Base-by-base conservation (phyloP, 805 yeast genomes). In the Schizosaccharomyces octosporus region DNA sequence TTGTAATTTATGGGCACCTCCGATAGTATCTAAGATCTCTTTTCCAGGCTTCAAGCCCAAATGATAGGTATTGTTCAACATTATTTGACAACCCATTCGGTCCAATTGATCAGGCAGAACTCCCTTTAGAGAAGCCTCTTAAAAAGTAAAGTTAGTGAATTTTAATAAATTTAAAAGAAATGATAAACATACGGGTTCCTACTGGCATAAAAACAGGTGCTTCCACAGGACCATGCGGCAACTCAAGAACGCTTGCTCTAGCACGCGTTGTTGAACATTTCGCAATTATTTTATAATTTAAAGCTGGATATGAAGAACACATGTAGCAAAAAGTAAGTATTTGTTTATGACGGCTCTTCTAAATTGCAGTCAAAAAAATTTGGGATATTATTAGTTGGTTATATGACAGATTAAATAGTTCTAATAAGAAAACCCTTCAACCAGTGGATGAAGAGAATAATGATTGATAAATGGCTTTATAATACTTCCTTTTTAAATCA, bases 41-140 rank as follows among this genome's bases (percentile, higher is more conserved):
- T 75, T 74, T 21, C 78, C 78, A 0, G 78, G 78, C 59, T 71
- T 69, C 36, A 75, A 68, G 2, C 78, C 78, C 60, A 75, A 65
- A 61, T 75, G 78, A 63, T 75, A 75, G 1, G 78, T 75, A 62
- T 75, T 75, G 64, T 75, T 75, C 54, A 75, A 67, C 62, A 76
- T 75, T 42, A 75, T 70, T 59, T 72, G 72, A 66, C 78, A 75
- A 48, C 70, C 74, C 54, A 75, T 67, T 48, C 67, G 67, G 15
- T 68, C 69, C 42, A 75, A 70, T 66, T 75, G 78, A 61, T 73
- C 72, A 7, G 74, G 71, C 3, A 77, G 75, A 51, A 75, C 66
- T 11, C 78, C 78, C 64, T 75, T 75, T 45, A 75, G 68, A 5
- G 77, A 71, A 5, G 78, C 78, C 67, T 75, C 78, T 27, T 77